phyloP scores from a whole-genome alignment of 495 filamentous ascomycete genomes.

The Aspergillus indologenus region DNA sequence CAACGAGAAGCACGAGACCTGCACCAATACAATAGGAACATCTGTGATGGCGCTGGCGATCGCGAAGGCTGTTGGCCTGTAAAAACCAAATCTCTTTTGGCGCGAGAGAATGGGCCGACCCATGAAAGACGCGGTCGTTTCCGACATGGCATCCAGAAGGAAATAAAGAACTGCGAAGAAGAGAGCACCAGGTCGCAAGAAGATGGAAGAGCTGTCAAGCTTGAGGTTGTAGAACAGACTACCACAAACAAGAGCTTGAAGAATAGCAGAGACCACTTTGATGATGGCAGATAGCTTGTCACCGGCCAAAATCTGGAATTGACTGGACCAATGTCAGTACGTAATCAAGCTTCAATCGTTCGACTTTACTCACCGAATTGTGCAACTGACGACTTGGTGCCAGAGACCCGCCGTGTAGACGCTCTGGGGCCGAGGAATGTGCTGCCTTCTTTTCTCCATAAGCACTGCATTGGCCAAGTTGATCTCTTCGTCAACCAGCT shows the following conservation, averaged over 20 bases:
- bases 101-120: constrained; percentile 43
- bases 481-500: constrained; percentile 42
- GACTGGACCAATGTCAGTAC: constrained; percentile 14
- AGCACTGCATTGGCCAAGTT: constrained; percentile 40
- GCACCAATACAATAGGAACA: constrained; percentile 62
- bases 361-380: constrained; percentile 25
- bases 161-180: constrained; percentile 43
- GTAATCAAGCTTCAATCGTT: neutral
- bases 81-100: constrained; percentile 61
- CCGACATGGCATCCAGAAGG: constrained; percentile 36
- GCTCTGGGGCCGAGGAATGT: constrained; percentile 37
- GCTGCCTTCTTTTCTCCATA: constrained; percentile 52
- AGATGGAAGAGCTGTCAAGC: constrained; percentile 37
- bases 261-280: constrained; percentile 31
- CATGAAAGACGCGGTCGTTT: constrained; percentile 40
- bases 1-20: constrained; percentile 67
- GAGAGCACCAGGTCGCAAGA: constrained; percentile 37
- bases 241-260: constrained; percentile 41
- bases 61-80: constrained; percentile 75
- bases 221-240: constrained; percentile 42
- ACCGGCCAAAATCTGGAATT: constrained; percentile 39
- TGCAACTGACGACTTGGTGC: constrained; percentile 57
- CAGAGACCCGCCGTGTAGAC: constrained; percentile 55
- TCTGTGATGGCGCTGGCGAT: constrained; percentile 78
- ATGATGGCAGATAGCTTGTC: constrained; percentile 38